A percentile compares a stretch with the other conserved stretches of the same genome.
Evolutionary conservation across 768 basidiomycete species (phyloP).

Genomic region (Mycena capillaripes): DNA sequence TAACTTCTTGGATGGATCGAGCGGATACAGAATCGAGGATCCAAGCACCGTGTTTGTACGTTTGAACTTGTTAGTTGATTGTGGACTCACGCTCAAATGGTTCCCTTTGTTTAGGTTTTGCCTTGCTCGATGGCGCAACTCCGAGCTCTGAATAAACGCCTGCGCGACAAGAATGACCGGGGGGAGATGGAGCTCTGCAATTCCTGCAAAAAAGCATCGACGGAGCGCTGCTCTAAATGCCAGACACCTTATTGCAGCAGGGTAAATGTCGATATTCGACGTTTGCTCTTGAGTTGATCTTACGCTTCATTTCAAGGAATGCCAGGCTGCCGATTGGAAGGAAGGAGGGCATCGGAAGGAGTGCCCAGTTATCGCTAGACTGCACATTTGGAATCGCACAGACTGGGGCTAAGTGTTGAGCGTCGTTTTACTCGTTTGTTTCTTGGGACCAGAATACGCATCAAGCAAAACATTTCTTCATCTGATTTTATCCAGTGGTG

Average conservation of each 20-base stretch:
- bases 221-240: slow-evolving; percentile 29
- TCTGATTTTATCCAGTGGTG: too few species aligned
- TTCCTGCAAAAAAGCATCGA: slow-evolving; percentile 34
- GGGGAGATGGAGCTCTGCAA: slow-evolving; percentile 36
- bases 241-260: slow-evolving; percentile 35
- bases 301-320: slow-evolving; percentile 29
- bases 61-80: background rate
- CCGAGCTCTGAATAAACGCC: slow-evolving; percentile 33
- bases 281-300: background rate
- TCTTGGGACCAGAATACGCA: background rate
- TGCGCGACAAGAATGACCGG: slow-evolving; percentile 33
- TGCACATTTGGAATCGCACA: slow-evolving; percentile 41
- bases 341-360: slow-evolving; percentile 29
- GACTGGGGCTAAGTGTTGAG: slow-evolving; percentile 37
- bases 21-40: slow-evolving; percentile 41
- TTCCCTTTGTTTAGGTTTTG: slow-evolving; percentile 2
- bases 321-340: slow-evolving; percentile 39
- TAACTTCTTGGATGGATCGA: slow-evolving; percentile 38
- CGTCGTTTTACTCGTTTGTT: background rate
- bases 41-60: slow-evolving; percentile 26
- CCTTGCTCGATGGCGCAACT: slow-evolving; percentile 31
- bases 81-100: background rate
- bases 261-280: slow-evolving; percentile 13
- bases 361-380: slow-evolving; percentile 29
- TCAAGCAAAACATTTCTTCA: too few species aligned